Percentiles rank a stretch among this genome's conserved stretches.
Evolutionary conservation across 2,329 filamentous ascomycete genomes (phyloP).

Genomic region (Aspergillus sp.): DNA sequence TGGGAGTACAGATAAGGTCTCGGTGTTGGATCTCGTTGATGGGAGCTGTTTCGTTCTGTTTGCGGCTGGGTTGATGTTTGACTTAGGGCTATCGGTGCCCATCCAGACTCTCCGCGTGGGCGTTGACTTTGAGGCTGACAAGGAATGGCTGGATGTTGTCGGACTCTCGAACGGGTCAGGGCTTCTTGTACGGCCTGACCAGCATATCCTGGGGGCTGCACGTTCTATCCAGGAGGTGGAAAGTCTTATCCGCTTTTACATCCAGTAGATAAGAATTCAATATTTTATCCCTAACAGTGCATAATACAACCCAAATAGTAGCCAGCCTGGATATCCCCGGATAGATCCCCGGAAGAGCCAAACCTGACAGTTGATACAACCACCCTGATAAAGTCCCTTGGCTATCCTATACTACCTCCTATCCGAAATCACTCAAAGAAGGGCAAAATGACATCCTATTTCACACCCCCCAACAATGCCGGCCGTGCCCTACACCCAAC

Average conservation of each 20-base stretch:
- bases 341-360: too few relatives aligned
- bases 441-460: too few relatives aligned
- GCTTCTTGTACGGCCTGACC: background rate
- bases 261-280: too few relatives aligned
- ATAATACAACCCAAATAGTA: background rate
- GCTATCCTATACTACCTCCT: conserved; percentile 26
- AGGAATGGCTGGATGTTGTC: background rate
- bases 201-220: conserved; percentile 1
- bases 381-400: too few relatives aligned
- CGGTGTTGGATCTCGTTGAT: background rate
- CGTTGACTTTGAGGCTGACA: background rate
- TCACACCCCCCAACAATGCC: conserved; percentile 36
- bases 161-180: background rate
- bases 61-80: too few relatives aligned
- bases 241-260: too few relatives aligned
- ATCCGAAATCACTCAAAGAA: too few relatives aligned
- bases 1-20: too few relatives aligned
- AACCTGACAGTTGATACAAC: too few relatives aligned
- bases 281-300: background rate
- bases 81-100: too few relatives aligned
- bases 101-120: background rate
- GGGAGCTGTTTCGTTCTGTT: background rate
- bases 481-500: conserved; percentile 41
- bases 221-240: background rate
- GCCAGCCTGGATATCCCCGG: background rate